phyloP scores from a whole-genome alignment of 768 basidiomycete species.

The Terana coerulea region DNA sequence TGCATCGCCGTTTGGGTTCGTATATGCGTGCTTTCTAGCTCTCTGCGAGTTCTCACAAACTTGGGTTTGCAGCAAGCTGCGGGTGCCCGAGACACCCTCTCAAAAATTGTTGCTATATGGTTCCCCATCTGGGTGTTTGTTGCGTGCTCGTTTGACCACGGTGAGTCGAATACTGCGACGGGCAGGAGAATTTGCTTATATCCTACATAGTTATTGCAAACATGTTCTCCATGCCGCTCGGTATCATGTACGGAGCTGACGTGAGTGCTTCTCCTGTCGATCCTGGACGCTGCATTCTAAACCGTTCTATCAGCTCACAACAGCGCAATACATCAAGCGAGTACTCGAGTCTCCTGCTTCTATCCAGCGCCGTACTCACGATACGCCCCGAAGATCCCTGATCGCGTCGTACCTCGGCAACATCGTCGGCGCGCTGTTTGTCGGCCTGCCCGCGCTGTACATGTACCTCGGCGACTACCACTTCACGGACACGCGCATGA shows the following conservation, averaged over 20 bases:
- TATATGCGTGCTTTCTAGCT: background rate
- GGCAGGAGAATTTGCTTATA: background rate
- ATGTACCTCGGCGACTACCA: conserved; percentile 56
- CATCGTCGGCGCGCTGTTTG: conserved; percentile 58
- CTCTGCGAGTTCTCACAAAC: background rate
- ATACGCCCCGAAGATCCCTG: conserved; percentile 38
- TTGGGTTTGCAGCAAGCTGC: conserved; percentile 55
- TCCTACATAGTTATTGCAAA: conserved; percentile 55
- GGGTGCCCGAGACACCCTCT: conserved; percentile 62
- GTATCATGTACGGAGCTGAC: conserved; percentile 66
- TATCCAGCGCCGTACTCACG: no score
- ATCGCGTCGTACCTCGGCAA: conserved; percentile 67
- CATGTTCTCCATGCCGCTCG: conserved; percentile 70
- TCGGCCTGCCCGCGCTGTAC: conserved; percentile 61
- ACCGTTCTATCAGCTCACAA: conserved; percentile 37
- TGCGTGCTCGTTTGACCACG: conserved; percentile 68
- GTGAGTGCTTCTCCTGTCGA: conserved; percentile 34
- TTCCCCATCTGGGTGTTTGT: conserved; percentile 80
- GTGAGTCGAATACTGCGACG: conserved; percentile 32
- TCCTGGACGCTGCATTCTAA: background rate
- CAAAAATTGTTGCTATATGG: conserved; percentile 67
- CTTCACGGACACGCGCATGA: conserved; percentile 11
- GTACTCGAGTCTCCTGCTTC: no score
- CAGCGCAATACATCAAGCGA: conserved; percentile 65
- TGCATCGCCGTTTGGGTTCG: conserved; percentile 71